phyloP scores from a whole-genome alignment of 441 rosid species.

The Capsella rubella region DNA sequence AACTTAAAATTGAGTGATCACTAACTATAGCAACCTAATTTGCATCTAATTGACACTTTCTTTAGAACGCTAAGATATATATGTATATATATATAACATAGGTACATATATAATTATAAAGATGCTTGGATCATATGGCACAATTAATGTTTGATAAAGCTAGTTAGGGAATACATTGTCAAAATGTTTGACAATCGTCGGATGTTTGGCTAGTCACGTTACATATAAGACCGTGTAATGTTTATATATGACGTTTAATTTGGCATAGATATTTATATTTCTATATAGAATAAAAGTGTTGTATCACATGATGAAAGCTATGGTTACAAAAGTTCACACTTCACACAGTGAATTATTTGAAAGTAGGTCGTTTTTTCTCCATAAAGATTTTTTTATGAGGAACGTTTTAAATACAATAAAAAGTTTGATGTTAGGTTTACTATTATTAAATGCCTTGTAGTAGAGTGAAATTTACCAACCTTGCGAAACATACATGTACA shows the following conservation, averaged over 20 bases:
- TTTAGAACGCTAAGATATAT: neutral
- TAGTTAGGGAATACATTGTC: neutral
- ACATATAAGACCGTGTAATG: slow-evolving; percentile 28
- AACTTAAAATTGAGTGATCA: neutral
- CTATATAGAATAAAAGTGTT: slow-evolving; percentile 27
- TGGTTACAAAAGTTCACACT: slow-evolving; percentile 37
- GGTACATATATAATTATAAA: neutral
- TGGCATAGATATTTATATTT: slow-evolving; percentile 17
- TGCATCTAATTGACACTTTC: neutral
- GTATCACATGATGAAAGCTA: slow-evolving; percentile 42
- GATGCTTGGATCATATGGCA: neutral
- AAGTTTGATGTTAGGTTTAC: slow-evolving; percentile 45
- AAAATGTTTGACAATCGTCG: slow-evolving; percentile 27
- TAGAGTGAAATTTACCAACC: slow-evolving; percentile 40
- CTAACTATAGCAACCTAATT: slow-evolving; percentile 22
- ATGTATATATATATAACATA: neutral
- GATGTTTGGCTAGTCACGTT: slow-evolving; percentile 36
- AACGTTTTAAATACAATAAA: slow-evolving; percentile 14
- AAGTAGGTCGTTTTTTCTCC: slow-evolving; percentile 40
- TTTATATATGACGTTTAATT: slow-evolving; percentile 5
- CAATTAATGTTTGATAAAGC: too few relatives aligned
- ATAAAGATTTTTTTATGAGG: slow-evolving; percentile 15
- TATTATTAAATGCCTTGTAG: slow-evolving; percentile 21
- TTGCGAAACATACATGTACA: neutral
- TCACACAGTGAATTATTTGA: slow-evolving; percentile 26